Evolutionary conservation across 805 yeast species (phyloP), one percentile per base, ranked within the genome.

Genomic region (Priceomyces castillae): DNA sequence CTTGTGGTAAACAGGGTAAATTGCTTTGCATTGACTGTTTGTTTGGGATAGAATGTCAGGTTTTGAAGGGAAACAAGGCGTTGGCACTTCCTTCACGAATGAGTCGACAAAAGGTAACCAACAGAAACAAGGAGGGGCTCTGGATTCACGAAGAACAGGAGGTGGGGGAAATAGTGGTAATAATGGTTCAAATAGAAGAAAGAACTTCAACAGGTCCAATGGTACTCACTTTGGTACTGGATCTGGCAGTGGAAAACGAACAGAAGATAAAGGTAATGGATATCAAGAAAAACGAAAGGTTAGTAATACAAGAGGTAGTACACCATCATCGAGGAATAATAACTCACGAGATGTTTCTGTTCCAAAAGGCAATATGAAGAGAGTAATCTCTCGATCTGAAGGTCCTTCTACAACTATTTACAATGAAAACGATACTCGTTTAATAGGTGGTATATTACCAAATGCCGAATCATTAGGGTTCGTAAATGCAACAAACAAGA

Each of bases 381-480:
- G 12, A 23, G 19, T 19, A 20, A 16, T 28, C 10, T n/a, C 31
- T 28, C 31, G 15, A 12, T 10, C 31, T 12, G 31, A 28, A 11
- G 31, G 31, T 11, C 4, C n/a, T 28, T n/a, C 31, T 28, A 6
- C 10, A 5, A 28, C 15, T 5, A 4, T n/a, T 3, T 59, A 50
- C 44, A 40, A 60, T 1, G 30, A 34, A 1, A 48, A 52, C 11
- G 67, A 64, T 22, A 43, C 59, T 7, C 31, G 36, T 12, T 19
- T 47, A 3, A 59, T 65, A 2, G 76, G 75, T 0, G 56, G 57
- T 3, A 37, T 71, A 7, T 57, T 64, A 17, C 45, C 53, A 2
- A 50, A 65, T 35, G 67, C 74, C 1, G 57, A 53, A 17, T 22
- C 42, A 4, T 49, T 61, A 4, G 74, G 74, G 14, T 69, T 65